A percentile compares a stretch with the other conserved stretches of the same genome.
These are phyloP conservation scores for Fusarium nisikadoi DNA, from an alignment of 2,329 filamentous ascomycete species.

Conservation along the genomic window DNA sequence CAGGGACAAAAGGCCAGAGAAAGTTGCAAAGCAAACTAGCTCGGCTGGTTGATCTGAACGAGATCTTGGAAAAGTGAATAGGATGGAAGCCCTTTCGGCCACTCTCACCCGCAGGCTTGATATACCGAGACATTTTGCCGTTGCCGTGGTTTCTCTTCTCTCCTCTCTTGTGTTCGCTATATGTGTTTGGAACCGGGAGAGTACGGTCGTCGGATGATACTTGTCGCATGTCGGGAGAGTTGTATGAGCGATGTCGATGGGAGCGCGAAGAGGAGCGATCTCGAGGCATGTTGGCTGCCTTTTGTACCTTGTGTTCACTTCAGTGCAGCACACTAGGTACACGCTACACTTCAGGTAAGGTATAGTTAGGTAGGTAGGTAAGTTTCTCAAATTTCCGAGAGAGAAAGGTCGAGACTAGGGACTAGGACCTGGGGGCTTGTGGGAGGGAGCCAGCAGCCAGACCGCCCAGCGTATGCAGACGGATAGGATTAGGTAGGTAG, in stretches of 20 bases:
- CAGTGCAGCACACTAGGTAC: neutral
- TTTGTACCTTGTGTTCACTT: neutral
- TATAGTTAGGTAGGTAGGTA: neutral
- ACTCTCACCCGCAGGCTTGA: constrained; percentile 55
- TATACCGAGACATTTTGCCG: constrained; percentile 25
- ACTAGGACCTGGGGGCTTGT: neutral
- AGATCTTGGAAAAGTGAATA: constrained; percentile 56
- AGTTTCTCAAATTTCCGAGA: neutral
- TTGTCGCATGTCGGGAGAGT: constrained; percentile 19
- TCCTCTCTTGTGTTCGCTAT: constrained; percentile 28
- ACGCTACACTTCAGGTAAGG: neutral
- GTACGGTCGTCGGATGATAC: constrained; percentile 21
- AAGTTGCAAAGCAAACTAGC: constrained; percentile 60
- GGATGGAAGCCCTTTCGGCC: constrained; percentile 58
- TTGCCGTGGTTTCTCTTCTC: neutral
- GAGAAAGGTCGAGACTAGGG: neutral
- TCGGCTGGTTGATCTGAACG: constrained; percentile 56
- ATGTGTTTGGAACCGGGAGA: constrained; percentile 46
- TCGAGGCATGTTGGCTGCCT: constrained; percentile 23
- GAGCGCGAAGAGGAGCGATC: constrained; percentile 35
- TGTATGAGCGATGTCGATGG: constrained; percentile 25
- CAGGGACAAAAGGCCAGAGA: constrained; percentile 62
- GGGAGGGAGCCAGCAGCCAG: neutral
- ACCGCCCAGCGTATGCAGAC: neutral
- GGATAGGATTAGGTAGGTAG: neutral